phyloP scores from a whole-genome alignment of 306 rosid genomes.

The Pueraria montana region DNA sequence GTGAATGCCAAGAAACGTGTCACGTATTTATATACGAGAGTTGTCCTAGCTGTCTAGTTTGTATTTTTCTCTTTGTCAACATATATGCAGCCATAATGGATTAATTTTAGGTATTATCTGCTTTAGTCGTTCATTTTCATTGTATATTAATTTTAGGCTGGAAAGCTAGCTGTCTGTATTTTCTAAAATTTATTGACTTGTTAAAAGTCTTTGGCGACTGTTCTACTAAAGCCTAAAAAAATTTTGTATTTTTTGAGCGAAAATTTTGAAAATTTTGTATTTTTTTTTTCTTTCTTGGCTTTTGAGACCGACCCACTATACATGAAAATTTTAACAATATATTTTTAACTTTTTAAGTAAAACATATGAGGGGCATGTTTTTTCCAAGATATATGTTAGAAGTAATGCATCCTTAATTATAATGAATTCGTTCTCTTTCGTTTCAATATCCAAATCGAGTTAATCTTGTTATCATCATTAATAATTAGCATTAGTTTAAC shows the following conservation, averaged over 20 bases:
- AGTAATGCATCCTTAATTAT: not conserved
- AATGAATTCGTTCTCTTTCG: not conserved
- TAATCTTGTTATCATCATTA: not conserved
- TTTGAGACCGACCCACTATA: constrained; percentile 4
- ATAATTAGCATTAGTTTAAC: not conserved
- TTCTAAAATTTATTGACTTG: constrained; percentile 16
- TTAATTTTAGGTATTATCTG: constrained; percentile 17
- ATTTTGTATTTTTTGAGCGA: not conserved
- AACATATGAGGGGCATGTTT: too few species aligned
- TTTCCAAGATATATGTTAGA: not conserved
- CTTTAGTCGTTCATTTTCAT: not conserved
- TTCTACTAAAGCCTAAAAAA: too few species aligned
- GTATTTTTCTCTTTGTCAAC: constrained; percentile 37
- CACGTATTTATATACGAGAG: constrained; percentile 43
- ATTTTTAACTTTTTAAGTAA: not conserved
- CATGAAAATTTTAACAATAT: not conserved
- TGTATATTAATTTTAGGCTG: not conserved
- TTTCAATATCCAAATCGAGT: not conserved
- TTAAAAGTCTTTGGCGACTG: not conserved
- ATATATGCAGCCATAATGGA: constrained; percentile 9
- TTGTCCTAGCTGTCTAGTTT: constrained; percentile 11
- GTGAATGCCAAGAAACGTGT: constrained; percentile 3
- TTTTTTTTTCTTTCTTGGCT: not conserved
- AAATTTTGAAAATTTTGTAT: not conserved
- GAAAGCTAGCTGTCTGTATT: constrained; percentile 6